Evolutionary conservation across 805 yeast genomes (phyloP), one percentile per base, ranked within the genome.

Genomic region (Wilhelminamyces savonicus): DNA sequence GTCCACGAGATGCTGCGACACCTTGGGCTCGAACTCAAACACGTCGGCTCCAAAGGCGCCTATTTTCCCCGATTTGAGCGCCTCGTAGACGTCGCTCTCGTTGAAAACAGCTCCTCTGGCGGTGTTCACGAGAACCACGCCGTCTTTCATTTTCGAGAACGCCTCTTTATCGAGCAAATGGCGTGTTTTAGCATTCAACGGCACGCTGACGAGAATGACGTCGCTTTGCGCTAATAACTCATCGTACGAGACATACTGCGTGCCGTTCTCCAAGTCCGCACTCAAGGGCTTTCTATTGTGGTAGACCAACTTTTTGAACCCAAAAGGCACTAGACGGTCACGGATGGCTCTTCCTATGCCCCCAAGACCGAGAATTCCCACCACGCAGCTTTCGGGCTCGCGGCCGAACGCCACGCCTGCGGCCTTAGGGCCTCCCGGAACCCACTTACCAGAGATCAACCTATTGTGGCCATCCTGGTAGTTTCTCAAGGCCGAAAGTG

Each of bases 31-130:
- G 39, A 63, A 56, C 52, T 82, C 88, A 52, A 78, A 77, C 17
- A 83, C 94, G 46, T 83, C 94, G 10, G 82, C 48, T 11, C 87
- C 94, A 36, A 74, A 80, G 4, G 81, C 57, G 22, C 76, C 73
- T 18, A 83, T 66, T 42, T 79, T 76, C 12, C 88, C 88, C 3
- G 61, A 50, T 43, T 76, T 71, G 41, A 83, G 60, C 5, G 72
- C 73, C 13, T 62, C 61, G 6, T 73, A 63, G 32, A 83, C 51
- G 4, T 78, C 78, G 3, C 50, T 31, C 52, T 82, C 88, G 50
- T 82, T 81, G 41, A 81, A 71, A 24, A 87, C 76, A 3, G 90
- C 81, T 13, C 97, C 97, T 48, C 97, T 73, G 5, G 95, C 92
- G 9, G 94, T 85, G 59, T 87, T 87, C 23, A 85, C 78, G 16